phyloP scores from a whole-genome alignment of 768 basidiomycete species.

The Cyclocybe aegerita region DNA sequence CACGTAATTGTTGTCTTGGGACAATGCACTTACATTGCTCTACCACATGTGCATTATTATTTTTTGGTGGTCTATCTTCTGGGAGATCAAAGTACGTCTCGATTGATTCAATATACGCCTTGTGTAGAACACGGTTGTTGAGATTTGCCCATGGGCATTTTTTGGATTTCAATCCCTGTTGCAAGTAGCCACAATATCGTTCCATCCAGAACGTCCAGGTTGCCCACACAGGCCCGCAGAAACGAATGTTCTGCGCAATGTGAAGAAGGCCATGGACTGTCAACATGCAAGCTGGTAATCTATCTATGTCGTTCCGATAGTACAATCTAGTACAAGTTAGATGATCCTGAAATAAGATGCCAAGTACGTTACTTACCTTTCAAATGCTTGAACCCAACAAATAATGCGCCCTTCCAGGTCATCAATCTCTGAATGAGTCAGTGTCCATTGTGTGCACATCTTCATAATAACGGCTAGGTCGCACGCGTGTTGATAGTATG shows the following conservation, averaged over 20 bases:
- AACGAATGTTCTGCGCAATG: conserved; percentile 22
- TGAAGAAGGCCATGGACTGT: conserved; percentile 32
- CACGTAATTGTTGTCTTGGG: no score
- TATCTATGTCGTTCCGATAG: conserved; percentile 23
- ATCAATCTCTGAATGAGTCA: conserved; percentile 20
- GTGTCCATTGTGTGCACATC: conserved; percentile 26
- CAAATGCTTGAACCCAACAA: conserved; percentile 31
- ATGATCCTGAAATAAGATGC: background rate
- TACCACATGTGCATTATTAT: no score
- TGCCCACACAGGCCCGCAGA: conserved; percentile 27
- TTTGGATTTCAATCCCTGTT: conserved; percentile 3
- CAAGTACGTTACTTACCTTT: conserved; percentile 24
- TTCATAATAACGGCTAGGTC: conserved; percentile 30
- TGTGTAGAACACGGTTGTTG: no score
- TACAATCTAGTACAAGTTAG: background rate
- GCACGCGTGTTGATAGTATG: conserved; percentile 35
- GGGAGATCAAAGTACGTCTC: no score
- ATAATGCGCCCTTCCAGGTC: conserved; percentile 21
- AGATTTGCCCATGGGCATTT: conserved; percentile 12
- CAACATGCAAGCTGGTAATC: conserved; percentile 24
- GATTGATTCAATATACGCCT: no score
- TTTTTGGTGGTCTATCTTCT: no score
- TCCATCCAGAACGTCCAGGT: conserved; percentile 36
- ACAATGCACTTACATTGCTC: no score
- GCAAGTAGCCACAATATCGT: conserved; percentile 25